phyloP scores from a whole-genome alignment of 352 stramenopile species.

The Phytopythium boreale region DNA sequence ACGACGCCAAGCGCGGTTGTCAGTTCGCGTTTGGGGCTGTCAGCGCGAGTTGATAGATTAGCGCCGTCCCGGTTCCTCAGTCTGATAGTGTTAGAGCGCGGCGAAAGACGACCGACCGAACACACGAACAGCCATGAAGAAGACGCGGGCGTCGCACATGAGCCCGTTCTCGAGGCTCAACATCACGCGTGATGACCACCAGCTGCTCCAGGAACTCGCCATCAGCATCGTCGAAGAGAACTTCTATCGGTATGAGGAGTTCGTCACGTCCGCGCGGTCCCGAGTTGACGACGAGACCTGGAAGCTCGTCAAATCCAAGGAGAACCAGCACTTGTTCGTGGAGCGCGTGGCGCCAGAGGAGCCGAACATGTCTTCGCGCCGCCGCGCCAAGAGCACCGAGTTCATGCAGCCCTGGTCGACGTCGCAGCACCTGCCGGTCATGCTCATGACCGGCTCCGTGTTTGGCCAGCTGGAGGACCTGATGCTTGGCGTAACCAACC shows the following conservation, averaged over 20 bases:
- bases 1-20: slow-evolving; percentile 1
- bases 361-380: neutral
- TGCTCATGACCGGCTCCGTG: slow-evolving; percentile 23
- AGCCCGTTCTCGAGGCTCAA: slow-evolving; percentile 25
- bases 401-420: slow-evolving; percentile 9
- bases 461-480: slow-evolving; percentile 23
- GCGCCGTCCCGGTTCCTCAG: neutral
- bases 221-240: slow-evolving; percentile 24
- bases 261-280: slow-evolving; percentile 15
- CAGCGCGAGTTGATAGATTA: neutral
- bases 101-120: neutral
- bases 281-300: slow-evolving; percentile 31
- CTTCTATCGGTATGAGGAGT: slow-evolving; percentile 39
- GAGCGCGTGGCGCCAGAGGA: slow-evolving; percentile 13
- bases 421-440: slow-evolving; percentile 20
- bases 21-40: neutral
- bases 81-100: neutral
- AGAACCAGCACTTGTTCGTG: slow-evolving; percentile 39
- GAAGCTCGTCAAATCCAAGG: slow-evolving; percentile 36
- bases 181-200: slow-evolving; percentile 16
- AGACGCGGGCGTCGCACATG: slow-evolving; percentile 7
- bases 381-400: slow-evolving; percentile 3
- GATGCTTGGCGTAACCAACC: slow-evolving; percentile 33
- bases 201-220: slow-evolving; percentile 26
- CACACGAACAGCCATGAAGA: slow-evolving; percentile 15